Percentiles rank a stretch among this genome's conserved stretches.
Evolutionary conservation across 257 asterid species (phyloP).

Genomic region (Craterostigma plantagineum): DNA sequence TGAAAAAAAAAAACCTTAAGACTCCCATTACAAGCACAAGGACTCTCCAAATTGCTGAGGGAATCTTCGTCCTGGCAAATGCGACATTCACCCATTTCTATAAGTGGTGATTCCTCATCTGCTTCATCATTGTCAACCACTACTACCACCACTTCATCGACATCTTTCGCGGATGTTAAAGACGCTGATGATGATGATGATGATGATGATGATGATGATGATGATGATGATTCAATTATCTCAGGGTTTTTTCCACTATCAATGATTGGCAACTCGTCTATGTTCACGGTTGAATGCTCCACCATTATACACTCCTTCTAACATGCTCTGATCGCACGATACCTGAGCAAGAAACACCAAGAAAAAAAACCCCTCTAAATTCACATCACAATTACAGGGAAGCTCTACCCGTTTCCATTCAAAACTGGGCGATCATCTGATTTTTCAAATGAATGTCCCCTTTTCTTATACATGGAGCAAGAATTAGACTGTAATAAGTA

Average conservation of each 20-base stretch:
- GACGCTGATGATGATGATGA: too few relatives aligned
- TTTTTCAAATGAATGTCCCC: too few relatives aligned
- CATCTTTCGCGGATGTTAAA: slow-evolving; percentile 18
- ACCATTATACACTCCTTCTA: slow-evolving; percentile 22
- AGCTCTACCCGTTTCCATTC: too few relatives aligned
- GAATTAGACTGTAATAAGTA: too few relatives aligned
- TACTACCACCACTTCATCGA: slow-evolving; percentile 18
- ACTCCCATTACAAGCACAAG: slow-evolving; percentile 93
- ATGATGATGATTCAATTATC: slow-evolving; percentile 11
- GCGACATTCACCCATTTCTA: slow-evolving; percentile 71
- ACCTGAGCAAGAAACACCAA: too few relatives aligned
- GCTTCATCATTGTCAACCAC: slow-evolving; percentile 29
- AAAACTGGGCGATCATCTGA: too few relatives aligned
- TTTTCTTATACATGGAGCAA: too few relatives aligned
- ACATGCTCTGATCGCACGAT: too few relatives aligned
- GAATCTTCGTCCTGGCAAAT: slow-evolving; percentile 98
- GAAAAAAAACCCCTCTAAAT: too few relatives aligned
- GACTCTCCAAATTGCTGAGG: slow-evolving; percentile 56
- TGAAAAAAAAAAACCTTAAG: slow-evolving; percentile 39
- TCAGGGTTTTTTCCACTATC: slow-evolving; percentile 23
- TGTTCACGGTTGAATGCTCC: slow-evolving; percentile 31
- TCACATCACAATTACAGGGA: too few relatives aligned
- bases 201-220: too few relatives aligned
- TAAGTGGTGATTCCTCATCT: slow-evolving; percentile 52
- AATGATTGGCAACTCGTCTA: slow-evolving; percentile 26